Base-by-base conservation (phyloP, 2,329 filamentous ascomycete genomes). In the Xylaria sp. region DNA sequence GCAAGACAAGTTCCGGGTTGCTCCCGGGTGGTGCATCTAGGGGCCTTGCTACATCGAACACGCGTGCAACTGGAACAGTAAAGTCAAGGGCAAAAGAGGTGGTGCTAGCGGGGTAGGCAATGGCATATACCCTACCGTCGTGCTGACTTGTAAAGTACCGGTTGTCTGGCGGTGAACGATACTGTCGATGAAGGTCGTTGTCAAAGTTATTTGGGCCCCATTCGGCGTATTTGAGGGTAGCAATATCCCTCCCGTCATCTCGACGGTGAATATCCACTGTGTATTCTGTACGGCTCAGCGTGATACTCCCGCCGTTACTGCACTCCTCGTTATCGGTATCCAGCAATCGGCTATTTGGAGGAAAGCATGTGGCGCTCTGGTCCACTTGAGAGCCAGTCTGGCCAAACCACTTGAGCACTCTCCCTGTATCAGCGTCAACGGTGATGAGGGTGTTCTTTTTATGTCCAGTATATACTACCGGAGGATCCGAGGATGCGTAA, bases 201-300 rank as follows among this genome's bases (percentile, higher is more conserved):
- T 99, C 95, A 69, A 91, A 92, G 68, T 92, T 97, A 80, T 99
- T 99, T 16, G 94, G 93, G 0, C 90, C 91, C 96, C 96, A 99
- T 79, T 99, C 96, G 12, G 93, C 92, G 78, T 97, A 99, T 72
- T 90, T 94, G 73, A 99, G 88, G 0, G 93, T 97, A 76, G 94
- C 97, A 70, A 99, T 91, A 8, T 89, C 88, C 68, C 91, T 88
- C 1, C 91, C 91, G 3, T 89, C 90, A 73, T 92, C 88, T 53
- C 86, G 88, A 69, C 93, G 91, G 72, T 94, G 91, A 53, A 99
- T 97, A 65, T 87, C 90, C 69, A 99, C 91, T 5, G 89, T 95
- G 80, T 99, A 99, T 79, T 98, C 94, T 47, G 93, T 93, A 60
- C 93, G 89, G 32, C 93, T 94, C 1, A 98, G 85, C 0, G 92